Base-by-base conservation (phyloP, 176 grass and related monocot genomes). In the Avena eriantha region DNA sequence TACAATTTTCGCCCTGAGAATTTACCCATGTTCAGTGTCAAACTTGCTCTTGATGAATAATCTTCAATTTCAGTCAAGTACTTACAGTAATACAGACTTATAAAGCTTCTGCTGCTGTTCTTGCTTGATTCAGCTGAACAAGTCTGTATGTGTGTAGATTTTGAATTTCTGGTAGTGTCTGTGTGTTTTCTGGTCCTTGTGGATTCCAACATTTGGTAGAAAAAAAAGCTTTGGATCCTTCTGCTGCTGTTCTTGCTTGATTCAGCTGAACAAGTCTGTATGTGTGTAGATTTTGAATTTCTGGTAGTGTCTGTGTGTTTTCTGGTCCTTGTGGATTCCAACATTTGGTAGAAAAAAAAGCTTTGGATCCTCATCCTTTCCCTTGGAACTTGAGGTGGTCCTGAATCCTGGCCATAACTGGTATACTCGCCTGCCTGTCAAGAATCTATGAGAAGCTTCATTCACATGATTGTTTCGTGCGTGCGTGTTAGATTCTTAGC, bases 1-100 rank as follows among this genome's bases (percentile, higher is more conserved):
- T 85, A 76, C 90, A 95, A 73, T 92, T 95, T 95, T 95, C 59
- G 87, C 90, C 87, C 83, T 4, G 69, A 90, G 85, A 74, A 77
- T 80, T 57, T 74, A 80, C 48, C 26, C 13, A 73, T 70, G 75
- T 9, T n/a, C 6, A 17, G 72, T 87, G 35, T 36, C 74, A 10
- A 36, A 11, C 24, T 47, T 81, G 8, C 39, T 73, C 41, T 10
- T 61, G 41, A 5, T 51, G 5, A 84, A 1, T 21, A 50, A 66
- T 22, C 18, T 49, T 63, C 41, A 17, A 22, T 76, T 63, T 61
- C 10, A 47, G 6, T 61, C 23, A n/a, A 83, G 31, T 15, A 41
- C 19, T 29, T 29, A 29, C 29, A 29, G 2, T 29, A 34, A 3
- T 49, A 33, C 18, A 36, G 18, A n/a, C 76, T 31, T 31, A 19